A percentile compares a stretch with the other conserved stretches of the same genome.
Evolutionary conservation across 148 eudicot species (phyloP).

Genomic region (Rhododendron henanense): DNA sequence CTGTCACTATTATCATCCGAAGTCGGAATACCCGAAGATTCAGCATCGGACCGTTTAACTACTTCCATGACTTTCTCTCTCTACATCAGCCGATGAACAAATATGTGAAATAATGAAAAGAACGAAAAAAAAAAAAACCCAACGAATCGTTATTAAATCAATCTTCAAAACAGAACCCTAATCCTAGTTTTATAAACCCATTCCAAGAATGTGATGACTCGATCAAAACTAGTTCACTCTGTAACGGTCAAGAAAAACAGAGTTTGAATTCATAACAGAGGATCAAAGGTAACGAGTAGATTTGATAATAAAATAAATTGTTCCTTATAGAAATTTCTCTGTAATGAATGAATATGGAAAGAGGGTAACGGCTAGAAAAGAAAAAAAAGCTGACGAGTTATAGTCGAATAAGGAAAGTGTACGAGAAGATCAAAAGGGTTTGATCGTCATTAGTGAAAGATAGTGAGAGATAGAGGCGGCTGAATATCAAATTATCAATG

Average conservation of each 20-base stretch:
- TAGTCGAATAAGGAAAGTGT: not conserved
- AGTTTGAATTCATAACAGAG: not conserved
- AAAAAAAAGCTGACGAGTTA: not conserved
- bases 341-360: not conserved
- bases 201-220: not conserved
- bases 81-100: not conserved
- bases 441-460: not conserved
- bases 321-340: not conserved
- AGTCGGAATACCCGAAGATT: not conserved
- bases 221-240: not conserved
- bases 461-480: not conserved
- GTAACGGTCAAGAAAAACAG: not conserved
- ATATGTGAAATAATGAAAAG: not conserved
- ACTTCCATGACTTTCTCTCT: conserved; percentile 10
- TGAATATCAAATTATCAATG: not conserved
- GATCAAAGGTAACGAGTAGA: not conserved
- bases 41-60: not conserved
- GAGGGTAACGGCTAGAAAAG: conserved; percentile 7
- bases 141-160: not conserved
- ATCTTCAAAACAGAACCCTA: not conserved
- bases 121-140: not conserved
- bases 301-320: not conserved
- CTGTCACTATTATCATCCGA: not conserved
- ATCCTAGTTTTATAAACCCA: not conserved
- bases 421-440: not conserved